These are phyloP conservation scores for Suillus decipiens DNA, from an alignment of 768 basidiomycete genomes.

Conservation along the genomic window DNA sequence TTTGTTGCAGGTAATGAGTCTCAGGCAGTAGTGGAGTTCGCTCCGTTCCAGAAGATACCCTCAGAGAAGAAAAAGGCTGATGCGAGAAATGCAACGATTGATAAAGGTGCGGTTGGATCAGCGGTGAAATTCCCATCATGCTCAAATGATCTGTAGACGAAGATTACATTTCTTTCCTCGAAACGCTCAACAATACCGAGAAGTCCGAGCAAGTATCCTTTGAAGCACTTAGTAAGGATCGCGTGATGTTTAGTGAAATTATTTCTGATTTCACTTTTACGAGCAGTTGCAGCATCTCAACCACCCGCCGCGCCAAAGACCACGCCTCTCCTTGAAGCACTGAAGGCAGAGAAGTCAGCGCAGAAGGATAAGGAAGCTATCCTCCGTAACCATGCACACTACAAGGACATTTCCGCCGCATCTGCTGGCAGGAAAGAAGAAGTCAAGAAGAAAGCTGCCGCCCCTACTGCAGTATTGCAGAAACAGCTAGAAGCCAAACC, in stretches of 20 bases:
- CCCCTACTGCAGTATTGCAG: conserved; percentile 23
- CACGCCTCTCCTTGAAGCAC: conserved; percentile 90
- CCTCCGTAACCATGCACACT: conserved; percentile 70
- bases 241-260: not conserved
- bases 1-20: conserved; percentile 73
- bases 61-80: conserved; percentile 76
- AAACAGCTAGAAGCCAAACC: conserved; percentile 35
- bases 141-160: conserved; percentile 54
- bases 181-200: conserved; percentile 57
- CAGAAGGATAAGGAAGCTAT: conserved; percentile 75
- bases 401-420: conserved; percentile 50
- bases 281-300: conserved; percentile 64
- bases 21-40: conserved; percentile 89
- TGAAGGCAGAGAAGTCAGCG: conserved; percentile 73
- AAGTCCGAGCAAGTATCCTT: conserved; percentile 62
- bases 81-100: conserved; percentile 82
- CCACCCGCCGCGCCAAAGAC: conserved; percentile 67
- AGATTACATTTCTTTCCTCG: conserved; percentile 81
- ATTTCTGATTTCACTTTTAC: not conserved
- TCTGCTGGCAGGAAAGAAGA: conserved; percentile 37
- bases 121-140: conserved; percentile 7
- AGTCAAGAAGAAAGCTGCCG: conserved; percentile 40
- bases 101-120: conserved; percentile 59
- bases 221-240: conserved; percentile 59
- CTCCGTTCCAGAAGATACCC: conserved; percentile 88